phyloP scores from a whole-genome alignment of 2,329 filamentous ascomycete species.

The Capronia coronata region DNA sequence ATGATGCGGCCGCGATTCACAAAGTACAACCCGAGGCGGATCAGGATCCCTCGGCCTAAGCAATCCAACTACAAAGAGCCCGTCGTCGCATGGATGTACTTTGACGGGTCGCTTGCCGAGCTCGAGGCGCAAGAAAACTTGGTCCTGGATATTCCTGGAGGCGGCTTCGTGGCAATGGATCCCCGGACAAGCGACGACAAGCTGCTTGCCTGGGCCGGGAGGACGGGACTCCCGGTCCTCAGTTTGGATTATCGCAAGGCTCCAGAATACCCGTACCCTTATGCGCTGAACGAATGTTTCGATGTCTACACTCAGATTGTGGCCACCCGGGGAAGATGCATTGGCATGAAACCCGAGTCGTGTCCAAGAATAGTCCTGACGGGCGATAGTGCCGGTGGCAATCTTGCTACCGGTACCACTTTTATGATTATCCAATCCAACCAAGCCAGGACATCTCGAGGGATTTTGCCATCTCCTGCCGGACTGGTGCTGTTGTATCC shows the following conservation, averaged over 20 bases:
- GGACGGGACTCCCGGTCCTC: constrained; percentile 77
- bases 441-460: constrained; percentile 37
- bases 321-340: constrained; percentile 63
- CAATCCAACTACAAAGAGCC: constrained; percentile 78
- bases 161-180: constrained; percentile 94
- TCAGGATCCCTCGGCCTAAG: constrained; percentile 74
- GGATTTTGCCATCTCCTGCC: constrained; percentile 64
- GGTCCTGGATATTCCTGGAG: constrained; percentile 84
- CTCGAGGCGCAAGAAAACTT: constrained; percentile 70
- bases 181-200: constrained; percentile 94
- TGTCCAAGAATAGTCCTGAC: constrained; percentile 64
- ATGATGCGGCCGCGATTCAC: constrained; percentile 73
- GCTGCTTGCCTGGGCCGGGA: constrained; percentile 83
- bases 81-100: constrained; percentile 85
- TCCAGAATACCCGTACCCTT: constrained; percentile 77
- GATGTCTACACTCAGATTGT: constrained; percentile 74
- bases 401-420: constrained; percentile 70
- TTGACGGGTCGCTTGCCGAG: constrained; percentile 75
- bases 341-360: constrained; percentile 63
- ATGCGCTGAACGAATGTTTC: constrained; percentile 79
- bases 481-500: constrained; percentile 85
- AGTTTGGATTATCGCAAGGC: constrained; percentile 89
- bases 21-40: constrained; percentile 70
- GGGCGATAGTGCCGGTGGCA: constrained; percentile 77
- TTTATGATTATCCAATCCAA: constrained; percentile 83